Evolutionary conservation across 2,329 filamentous ascomycete species (phyloP).

Genomic region (Verticillium nonalfalfae): DNA sequence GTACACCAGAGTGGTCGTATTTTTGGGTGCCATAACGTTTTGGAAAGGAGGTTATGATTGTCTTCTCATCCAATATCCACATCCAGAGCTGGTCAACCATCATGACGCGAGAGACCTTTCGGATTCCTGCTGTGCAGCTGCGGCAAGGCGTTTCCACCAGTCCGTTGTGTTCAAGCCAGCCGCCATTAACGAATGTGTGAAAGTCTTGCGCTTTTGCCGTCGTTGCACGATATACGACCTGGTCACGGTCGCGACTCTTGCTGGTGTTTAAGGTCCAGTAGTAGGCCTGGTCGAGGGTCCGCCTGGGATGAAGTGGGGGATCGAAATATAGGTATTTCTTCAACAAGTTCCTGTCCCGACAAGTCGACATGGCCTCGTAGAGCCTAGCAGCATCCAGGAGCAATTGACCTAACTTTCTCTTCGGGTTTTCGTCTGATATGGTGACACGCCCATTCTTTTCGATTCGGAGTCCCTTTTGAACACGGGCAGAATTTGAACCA

Average conservation of each 20-base stretch:
- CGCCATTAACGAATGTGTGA: constrained; percentile 11
- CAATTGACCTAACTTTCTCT: constrained; percentile 17
- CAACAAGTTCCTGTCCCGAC: constrained; percentile 25
- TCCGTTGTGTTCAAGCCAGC: not conserved
- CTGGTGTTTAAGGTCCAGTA: constrained; percentile 34
- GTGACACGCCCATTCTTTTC: constrained; percentile 1
- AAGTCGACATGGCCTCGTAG: constrained; percentile 27
- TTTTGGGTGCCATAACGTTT: constrained; percentile 36
- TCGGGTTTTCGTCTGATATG: constrained; percentile 4
- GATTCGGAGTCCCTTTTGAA: not conserved
- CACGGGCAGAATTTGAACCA: not conserved
- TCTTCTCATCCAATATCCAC: constrained; percentile 26
- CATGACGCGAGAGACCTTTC: constrained; percentile 19
- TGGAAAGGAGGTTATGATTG: constrained; percentile 32
- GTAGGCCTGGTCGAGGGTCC: constrained; percentile 40
- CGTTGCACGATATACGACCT: constrained; percentile 29
- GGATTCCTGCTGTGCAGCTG: not conserved
- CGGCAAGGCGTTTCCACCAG: constrained; percentile 5
- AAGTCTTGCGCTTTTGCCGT: constrained; percentile 7
- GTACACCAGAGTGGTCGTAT: constrained; percentile 28
- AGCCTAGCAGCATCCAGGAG: constrained; percentile 25
- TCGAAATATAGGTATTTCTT: constrained; percentile 22
- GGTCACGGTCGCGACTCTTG: constrained; percentile 29
- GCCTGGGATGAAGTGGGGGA: constrained; percentile 32
- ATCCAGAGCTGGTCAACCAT: constrained; percentile 32